Conservation (phyloP, 345 rosid species). For the Combretum micranthum region DNA sequence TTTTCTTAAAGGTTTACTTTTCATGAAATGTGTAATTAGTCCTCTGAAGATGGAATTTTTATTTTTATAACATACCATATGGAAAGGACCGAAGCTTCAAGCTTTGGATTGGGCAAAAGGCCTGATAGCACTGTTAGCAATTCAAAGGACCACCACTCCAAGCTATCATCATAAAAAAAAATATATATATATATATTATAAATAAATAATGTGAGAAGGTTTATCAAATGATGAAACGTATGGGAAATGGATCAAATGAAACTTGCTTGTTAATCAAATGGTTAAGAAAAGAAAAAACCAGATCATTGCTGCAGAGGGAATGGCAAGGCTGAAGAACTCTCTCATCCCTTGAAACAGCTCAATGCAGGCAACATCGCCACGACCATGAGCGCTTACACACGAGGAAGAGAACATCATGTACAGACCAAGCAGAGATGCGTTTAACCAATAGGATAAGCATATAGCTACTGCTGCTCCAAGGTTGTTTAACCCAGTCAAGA, state of each 20-base stretch:
- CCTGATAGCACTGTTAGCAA: conserved; percentile 71
- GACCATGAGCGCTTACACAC: conserved; percentile 25
- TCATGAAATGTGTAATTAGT: too few relatives aligned
- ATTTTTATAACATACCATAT: conserved; percentile 45
- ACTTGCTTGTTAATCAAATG: neutral
- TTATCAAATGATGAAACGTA: neutral
- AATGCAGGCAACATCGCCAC: conserved; percentile 9
- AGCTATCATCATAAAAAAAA: neutral
- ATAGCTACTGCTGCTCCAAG: conserved; percentile 33
- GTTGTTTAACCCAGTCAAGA: conserved; percentile 18
- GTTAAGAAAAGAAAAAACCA: conserved; percentile 15
- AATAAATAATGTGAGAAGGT: too few relatives aligned
- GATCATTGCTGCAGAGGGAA: conserved; percentile 43
- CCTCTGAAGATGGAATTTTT: neutral
- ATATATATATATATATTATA: too few relatives aligned
- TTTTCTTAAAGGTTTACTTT: too few relatives aligned
- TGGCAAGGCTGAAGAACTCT: conserved; percentile 33
- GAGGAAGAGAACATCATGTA: conserved; percentile 30
- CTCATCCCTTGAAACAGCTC: conserved; percentile 25
- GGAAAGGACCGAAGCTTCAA: conserved; percentile 76
- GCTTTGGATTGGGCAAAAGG: conserved; percentile 67
- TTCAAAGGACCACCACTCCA: conserved; percentile 89
- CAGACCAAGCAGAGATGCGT: conserved; percentile 21
- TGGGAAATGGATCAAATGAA: neutral
- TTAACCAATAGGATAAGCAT: conserved; percentile 32